These are phyloP conservation scores for Cercis canadensis DNA, from an alignment of 306 rosid genomes.

Conservation along the genomic window DNA sequence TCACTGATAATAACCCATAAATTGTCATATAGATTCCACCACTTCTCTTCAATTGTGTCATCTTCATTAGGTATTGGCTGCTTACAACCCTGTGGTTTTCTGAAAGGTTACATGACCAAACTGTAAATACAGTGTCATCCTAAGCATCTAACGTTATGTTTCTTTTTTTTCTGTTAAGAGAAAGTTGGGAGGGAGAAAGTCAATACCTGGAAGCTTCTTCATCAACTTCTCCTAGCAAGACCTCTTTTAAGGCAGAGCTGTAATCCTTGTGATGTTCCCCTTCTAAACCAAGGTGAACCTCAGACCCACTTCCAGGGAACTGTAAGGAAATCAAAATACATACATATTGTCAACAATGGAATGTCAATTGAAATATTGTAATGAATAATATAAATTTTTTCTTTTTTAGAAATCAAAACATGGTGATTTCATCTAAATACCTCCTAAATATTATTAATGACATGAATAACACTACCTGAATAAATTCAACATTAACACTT, in stretches of 20 bases:
- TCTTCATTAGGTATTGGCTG: constrained; percentile 53
- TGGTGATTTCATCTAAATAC: no score
- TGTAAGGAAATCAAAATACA: constrained; percentile 45
- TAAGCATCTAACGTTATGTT: constrained; percentile 9
- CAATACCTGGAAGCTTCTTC: constrained; percentile 67
- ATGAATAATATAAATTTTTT: no score
- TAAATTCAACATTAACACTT: background rate
- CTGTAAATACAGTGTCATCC: constrained; percentile 28
- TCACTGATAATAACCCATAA: constrained; percentile 81
- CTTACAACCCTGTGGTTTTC: constrained; percentile 55
- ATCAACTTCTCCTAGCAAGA: constrained; percentile 68
- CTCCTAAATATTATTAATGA: constrained; percentile 6
- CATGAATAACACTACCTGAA: constrained; percentile 5
- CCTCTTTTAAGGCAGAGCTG: constrained; percentile 76
- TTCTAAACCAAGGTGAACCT: constrained; percentile 67
- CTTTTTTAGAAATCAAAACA: no score
- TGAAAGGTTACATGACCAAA: constrained; percentile 44
- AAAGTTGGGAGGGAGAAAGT: background rate
- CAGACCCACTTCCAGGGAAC: constrained; percentile 77
- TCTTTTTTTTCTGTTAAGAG: background rate
- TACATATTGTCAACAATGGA: constrained; percentile 8
- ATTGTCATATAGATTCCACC: constrained; percentile 89
- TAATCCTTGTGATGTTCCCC: constrained; percentile 72
- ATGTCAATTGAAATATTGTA: constrained; percentile 17
- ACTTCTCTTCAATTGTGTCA: constrained; percentile 66